phyloP scores from a whole-genome alignment of 129 eudicot genomes.

The Ambrosia trifida region DNA sequence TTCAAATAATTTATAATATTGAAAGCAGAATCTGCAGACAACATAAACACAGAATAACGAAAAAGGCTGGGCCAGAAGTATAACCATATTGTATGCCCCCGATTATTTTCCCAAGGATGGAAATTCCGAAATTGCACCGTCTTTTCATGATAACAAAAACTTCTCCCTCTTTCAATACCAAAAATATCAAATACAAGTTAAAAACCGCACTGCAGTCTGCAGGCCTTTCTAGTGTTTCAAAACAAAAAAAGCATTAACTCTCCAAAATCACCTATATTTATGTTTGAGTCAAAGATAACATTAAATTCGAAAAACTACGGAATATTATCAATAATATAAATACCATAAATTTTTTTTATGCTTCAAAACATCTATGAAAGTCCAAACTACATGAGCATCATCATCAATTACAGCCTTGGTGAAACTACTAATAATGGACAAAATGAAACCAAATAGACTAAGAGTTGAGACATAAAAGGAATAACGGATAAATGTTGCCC shows the following conservation, averaged over 20 bases:
- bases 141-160: constrained; percentile 3
- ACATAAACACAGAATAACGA: neutral
- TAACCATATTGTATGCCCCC: neutral
- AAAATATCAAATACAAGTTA: constrained; percentile 6
- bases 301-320: neutral
- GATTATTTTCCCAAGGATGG: constrained; percentile 2
- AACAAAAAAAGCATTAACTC: constrained; percentile 2
- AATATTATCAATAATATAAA: neutral
- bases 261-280: constrained; percentile 10
- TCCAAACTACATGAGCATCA: neutral
- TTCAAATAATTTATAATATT: neutral
- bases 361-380: neutral
- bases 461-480: neutral
- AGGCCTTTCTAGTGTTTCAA: neutral
- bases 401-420: neutral
- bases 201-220: neutral
- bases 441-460: neutral
- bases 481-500: constrained; percentile 6
- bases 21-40: neutral
- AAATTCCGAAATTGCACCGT: neutral
- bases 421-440: neutral
- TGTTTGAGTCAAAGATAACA: constrained; percentile 11
- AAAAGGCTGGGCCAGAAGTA: neutral
- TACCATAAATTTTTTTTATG: constrained; percentile 4
- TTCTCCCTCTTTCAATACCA: constrained; percentile 6